phyloP scores from a whole-genome alignment of 805 yeast genomes.

The Dipodascus geniculatus region DNA sequence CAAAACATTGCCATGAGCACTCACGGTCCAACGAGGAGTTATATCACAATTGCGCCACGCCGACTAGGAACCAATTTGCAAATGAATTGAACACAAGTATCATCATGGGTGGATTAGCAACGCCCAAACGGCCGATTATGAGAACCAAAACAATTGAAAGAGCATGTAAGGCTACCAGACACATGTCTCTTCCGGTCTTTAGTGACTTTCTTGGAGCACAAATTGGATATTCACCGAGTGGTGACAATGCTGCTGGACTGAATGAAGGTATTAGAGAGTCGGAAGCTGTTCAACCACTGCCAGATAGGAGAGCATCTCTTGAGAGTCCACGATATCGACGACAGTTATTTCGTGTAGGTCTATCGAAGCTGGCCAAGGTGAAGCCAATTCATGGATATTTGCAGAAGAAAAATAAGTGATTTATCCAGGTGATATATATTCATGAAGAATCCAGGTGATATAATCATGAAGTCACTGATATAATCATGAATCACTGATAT shows the following conservation, averaged over 20 bases:
- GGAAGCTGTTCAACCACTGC: not conserved
- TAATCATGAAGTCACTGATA: no score
- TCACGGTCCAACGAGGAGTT: not conserved
- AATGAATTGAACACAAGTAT: not conserved
- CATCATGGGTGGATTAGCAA: not conserved
- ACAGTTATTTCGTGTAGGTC: not conserved
- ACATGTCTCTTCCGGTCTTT: not conserved
- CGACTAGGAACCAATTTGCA: not conserved
- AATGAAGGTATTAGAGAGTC: not conserved
- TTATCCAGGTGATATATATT: not conserved
- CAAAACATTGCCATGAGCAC: not conserved
- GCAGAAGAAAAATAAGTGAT: not conserved
- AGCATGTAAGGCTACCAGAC: not conserved
- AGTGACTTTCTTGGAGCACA: not conserved
- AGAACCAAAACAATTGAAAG: not conserved
- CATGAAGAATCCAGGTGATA: no score
- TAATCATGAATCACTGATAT: no score
- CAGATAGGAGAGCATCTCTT: not conserved
- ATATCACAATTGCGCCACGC: not conserved
- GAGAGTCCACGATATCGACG: not conserved
- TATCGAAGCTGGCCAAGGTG: not conserved
- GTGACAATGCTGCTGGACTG: not conserved
- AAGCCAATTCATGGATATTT: not conserved
- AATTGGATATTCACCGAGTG: not conserved
- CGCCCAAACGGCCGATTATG: not conserved